Evolutionary conservation across 148 eudicot species (phyloP).

Genomic region (Suaeda aralocaspica): DNA sequence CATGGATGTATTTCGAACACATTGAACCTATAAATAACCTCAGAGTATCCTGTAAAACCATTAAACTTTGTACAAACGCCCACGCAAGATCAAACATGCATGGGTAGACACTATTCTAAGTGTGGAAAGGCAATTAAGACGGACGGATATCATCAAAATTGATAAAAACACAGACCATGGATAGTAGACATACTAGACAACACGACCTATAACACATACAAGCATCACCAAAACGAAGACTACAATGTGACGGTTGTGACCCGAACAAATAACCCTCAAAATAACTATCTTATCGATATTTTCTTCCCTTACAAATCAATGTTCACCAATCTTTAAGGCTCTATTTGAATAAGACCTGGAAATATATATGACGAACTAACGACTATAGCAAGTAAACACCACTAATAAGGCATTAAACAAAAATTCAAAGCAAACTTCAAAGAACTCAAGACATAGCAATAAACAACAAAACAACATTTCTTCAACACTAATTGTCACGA

Average conservation of each 20-base stretch:
- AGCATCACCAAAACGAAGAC: background rate
- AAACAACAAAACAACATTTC: background rate
- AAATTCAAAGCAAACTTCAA: background rate
- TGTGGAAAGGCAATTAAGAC: background rate
- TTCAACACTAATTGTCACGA: background rate
- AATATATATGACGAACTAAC: background rate
- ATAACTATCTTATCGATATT: background rate
- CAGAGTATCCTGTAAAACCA: constrained; percentile 40
- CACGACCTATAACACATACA: background rate
- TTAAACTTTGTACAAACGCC: constrained; percentile 22
- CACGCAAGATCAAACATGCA: constrained; percentile 20
- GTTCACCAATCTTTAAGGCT: background rate
- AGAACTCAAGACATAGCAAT: background rate
- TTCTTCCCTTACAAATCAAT: background rate
- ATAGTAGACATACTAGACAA: background rate
- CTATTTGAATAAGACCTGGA: background rate
- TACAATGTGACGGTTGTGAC: no score
- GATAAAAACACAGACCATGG: background rate
- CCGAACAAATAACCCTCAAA: background rate
- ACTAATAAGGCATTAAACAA: background rate
- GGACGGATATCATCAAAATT: background rate
- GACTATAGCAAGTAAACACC: background rate
- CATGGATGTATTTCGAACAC: constrained; percentile 34
- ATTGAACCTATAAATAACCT: constrained; percentile 36
- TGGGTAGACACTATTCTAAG: background rate